phyloP scores from a whole-genome alignment of 345 rosid genomes.

The Heritiera littoralis region DNA sequence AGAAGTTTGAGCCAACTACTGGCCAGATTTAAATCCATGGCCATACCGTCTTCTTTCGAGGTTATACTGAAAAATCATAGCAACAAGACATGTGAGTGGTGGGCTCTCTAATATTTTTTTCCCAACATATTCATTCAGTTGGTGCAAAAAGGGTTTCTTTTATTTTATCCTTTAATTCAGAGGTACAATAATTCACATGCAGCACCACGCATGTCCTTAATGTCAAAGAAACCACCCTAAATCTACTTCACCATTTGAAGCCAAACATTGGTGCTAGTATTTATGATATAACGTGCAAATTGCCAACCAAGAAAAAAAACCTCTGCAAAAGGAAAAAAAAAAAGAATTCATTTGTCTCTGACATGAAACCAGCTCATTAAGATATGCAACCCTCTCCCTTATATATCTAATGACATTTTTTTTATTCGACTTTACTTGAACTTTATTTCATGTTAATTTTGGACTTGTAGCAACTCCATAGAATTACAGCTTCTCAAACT shows the following conservation, averaged over 20 bases:
- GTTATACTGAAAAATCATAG: background rate
- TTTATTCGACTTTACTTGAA: no score
- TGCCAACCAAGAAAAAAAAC: background rate
- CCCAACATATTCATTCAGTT: background rate
- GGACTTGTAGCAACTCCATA: no score
- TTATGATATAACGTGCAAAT: background rate
- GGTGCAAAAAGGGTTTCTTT: background rate
- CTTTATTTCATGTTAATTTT: no score
- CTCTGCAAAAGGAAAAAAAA: no score
- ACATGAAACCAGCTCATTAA: no score
- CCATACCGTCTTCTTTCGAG: background rate
- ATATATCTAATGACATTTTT: no score
- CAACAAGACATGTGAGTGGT: background rate
- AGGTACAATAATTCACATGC: slow-evolving; percentile 4
- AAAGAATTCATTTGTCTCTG: no score
- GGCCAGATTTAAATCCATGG: background rate
- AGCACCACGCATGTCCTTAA: background rate
- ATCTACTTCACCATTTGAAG: background rate
- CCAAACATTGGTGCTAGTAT: background rate
- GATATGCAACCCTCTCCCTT: no score
- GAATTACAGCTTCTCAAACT: background rate
- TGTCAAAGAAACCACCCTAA: no score
- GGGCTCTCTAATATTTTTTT: background rate
- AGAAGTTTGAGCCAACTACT: background rate
- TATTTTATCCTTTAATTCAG: background rate